phyloP scores from a whole-genome alignment of 495 filamentous ascomycete species.

The Collariella sp. region DNA sequence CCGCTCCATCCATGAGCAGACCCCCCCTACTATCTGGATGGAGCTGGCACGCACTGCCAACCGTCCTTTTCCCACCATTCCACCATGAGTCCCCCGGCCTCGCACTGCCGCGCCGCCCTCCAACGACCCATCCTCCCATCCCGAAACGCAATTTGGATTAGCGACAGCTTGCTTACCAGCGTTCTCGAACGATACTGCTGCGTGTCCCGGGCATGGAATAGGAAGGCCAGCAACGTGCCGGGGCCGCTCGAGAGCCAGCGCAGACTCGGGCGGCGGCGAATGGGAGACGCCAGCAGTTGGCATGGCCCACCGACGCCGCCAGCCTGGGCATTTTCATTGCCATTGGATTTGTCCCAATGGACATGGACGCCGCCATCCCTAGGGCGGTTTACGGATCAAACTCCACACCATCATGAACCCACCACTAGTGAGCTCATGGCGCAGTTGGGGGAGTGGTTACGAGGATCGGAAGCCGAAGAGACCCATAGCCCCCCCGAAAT shows the following conservation, averaged over 20 bases:
- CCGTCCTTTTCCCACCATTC: not conserved
- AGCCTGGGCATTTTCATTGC: slow-evolving; percentile 32
- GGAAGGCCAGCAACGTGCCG: slow-evolving; percentile 28
- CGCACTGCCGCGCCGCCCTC: slow-evolving; percentile 36
- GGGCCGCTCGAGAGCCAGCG: slow-evolving; percentile 47
- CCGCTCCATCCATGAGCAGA: not conserved
- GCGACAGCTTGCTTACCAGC: slow-evolving; percentile 32
- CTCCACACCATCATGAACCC: not conserved
- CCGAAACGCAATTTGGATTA: slow-evolving; percentile 36
- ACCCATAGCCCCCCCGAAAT: not conserved
- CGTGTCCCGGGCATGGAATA: slow-evolving; percentile 19
- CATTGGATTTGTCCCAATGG: slow-evolving; percentile 39
- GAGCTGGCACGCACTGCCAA: slow-evolving; percentile 2
- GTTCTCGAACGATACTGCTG: slow-evolving; percentile 35
- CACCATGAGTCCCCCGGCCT: slow-evolving; percentile 31
- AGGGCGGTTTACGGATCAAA: not conserved
- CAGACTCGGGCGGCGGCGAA: slow-evolving; percentile 43
- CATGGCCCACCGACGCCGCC: slow-evolving; percentile 30
- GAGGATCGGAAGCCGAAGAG: not conserved
- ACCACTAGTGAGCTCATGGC: not conserved
- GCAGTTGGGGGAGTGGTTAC: not conserved
- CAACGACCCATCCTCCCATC: slow-evolving; percentile 27
- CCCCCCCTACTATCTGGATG: not conserved
- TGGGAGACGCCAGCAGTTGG: slow-evolving; percentile 36
- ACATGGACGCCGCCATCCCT: slow-evolving; percentile 40